Evolutionary conservation across 345 rosid species (phyloP).

Genomic region (Cardiospermum halicacabum): DNA sequence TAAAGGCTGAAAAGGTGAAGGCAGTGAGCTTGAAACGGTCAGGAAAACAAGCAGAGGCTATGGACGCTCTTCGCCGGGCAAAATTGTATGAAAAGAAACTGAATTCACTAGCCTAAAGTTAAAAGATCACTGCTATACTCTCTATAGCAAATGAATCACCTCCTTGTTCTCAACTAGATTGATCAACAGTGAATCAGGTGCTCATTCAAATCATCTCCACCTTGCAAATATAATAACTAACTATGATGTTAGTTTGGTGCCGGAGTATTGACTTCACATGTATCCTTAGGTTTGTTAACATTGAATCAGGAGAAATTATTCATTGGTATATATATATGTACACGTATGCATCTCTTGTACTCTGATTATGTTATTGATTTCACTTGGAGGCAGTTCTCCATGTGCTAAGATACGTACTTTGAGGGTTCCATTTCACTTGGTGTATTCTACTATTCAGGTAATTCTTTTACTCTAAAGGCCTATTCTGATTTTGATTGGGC

Average conservation of each 20-base stretch:
- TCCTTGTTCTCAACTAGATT: slow-evolving; percentile 29
- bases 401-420: too few species aligned
- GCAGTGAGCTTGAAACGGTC: slow-evolving; percentile 69
- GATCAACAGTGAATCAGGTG: slow-evolving; percentile 39
- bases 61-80: slow-evolving; percentile 78
- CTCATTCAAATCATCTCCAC: slow-evolving; percentile 32
- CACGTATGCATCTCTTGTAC: too few species aligned
- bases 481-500: too few species aligned
- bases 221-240: slow-evolving; percentile 1
- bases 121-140: slow-evolving; percentile 16
- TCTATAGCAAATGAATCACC: not conserved
- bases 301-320: too few species aligned
- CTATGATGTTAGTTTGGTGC: slow-evolving; percentile 42
- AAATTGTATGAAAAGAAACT: slow-evolving; percentile 72
- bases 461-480: too few species aligned
- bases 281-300: not conserved
- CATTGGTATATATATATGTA: too few species aligned
- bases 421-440: too few species aligned
- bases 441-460: too few species aligned
- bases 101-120: slow-evolving; percentile 33
- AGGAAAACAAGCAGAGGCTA: slow-evolving; percentile 88
- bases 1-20: slow-evolving; percentile 74
- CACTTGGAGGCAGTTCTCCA: too few species aligned
- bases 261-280: slow-evolving; percentile 18
- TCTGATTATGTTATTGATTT: too few species aligned